A percentile compares a stretch with the other conserved stretches of the same genome.
Evolutionary conservation across 805 yeast genomes (phyloP).

Genomic region (Candida ulmi): DNA sequence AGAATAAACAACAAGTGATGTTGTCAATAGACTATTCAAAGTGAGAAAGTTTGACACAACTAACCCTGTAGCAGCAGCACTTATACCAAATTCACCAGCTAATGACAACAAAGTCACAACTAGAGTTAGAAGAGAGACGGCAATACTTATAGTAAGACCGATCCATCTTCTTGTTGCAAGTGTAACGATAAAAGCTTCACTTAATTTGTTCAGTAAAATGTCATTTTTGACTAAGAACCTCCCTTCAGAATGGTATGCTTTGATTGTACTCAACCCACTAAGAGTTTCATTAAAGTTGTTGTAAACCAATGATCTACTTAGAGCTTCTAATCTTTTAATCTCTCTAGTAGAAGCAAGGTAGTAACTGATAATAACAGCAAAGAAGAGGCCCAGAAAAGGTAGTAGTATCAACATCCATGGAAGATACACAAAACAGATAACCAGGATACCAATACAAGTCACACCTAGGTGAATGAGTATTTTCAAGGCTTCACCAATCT

Average conservation of each 20-base stretch:
- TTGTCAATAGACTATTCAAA: slow-evolving; percentile 46
- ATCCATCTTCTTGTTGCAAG: slow-evolving; percentile 69
- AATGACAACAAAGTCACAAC: slow-evolving; percentile 54
- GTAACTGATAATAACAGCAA: slow-evolving; percentile 38
- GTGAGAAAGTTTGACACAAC: slow-evolving; percentile 53
- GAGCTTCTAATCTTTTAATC: slow-evolving; percentile 69
- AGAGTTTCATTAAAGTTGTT: slow-evolving; percentile 66
- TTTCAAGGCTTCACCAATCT: slow-evolving; percentile 58
- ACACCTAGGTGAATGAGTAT: slow-evolving; percentile 41
- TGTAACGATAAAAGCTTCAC: slow-evolving; percentile 56
- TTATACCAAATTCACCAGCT: slow-evolving; percentile 48
- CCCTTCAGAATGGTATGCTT: slow-evolving; percentile 41
- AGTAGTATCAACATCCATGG: slow-evolving; percentile 71
- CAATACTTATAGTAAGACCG: slow-evolving; percentile 46
- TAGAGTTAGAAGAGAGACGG: slow-evolving; percentile 44
- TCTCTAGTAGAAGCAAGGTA: slow-evolving; percentile 73
- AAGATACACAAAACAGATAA: slow-evolving; percentile 59
- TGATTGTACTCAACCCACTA: slow-evolving; percentile 58
- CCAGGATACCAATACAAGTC: slow-evolving; percentile 48
- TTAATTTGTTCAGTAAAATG: slow-evolving; percentile 47
- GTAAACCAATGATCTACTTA: slow-evolving; percentile 62
- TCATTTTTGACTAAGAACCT: slow-evolving; percentile 43
- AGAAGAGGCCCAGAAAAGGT: slow-evolving; percentile 42
- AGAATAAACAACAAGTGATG: slow-evolving; percentile 55
- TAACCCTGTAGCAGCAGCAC: slow-evolving; percentile 62